phyloP scores from a whole-genome alignment of 2,329 filamentous ascomycete genomes.

The Fusarium sterilihyphosum region DNA sequence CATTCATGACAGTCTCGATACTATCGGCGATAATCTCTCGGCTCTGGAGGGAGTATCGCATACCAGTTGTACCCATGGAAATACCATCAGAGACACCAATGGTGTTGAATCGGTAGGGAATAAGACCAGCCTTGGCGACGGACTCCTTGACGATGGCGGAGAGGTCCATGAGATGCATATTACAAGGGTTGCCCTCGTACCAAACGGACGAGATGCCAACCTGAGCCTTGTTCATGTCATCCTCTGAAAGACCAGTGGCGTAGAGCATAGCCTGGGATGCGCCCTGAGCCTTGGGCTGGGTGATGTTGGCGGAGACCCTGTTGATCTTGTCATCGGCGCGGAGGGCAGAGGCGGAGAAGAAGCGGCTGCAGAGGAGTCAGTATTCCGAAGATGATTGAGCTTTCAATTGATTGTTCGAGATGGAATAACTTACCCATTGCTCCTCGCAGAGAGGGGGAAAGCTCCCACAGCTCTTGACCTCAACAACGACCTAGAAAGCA shows the following conservation, averaged over 20 bases:
- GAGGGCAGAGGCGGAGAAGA: slow-evolving; percentile 61
- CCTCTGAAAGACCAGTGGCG: slow-evolving; percentile 86
- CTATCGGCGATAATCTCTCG: slow-evolving; percentile 97
- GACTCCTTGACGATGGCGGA: slow-evolving; percentile 76
- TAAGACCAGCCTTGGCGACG: slow-evolving; percentile 75
- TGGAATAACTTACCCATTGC: slow-evolving; percentile 40
- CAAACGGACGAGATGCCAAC: slow-evolving; percentile 98
- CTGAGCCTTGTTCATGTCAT: slow-evolving; percentile 95
- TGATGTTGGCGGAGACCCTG: slow-evolving; percentile 84
- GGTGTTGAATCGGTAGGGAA: slow-evolving; percentile 98
- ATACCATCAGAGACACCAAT: slow-evolving; percentile 98
- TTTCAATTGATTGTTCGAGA: background rate
- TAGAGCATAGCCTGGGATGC: slow-evolving; percentile 99
- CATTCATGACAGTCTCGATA: slow-evolving; percentile 98
- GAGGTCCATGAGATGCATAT: slow-evolving; percentile 96
- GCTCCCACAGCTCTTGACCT: slow-evolving; percentile 44
- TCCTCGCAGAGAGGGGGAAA: slow-evolving; percentile 37
- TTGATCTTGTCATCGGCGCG: slow-evolving; percentile 73
- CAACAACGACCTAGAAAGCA: slow-evolving; percentile 45
- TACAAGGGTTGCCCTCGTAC: slow-evolving; percentile 98
- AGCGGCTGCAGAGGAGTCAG: slow-evolving; percentile 52
- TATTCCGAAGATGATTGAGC: background rate
- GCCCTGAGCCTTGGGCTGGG: slow-evolving; percentile 97
- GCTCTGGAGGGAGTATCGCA: slow-evolving; percentile 95
- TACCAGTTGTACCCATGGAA: slow-evolving; percentile 97